phyloP scores from a whole-genome alignment of 2,329 filamentous ascomycete species.

The Hirsutella thompsonii region DNA sequence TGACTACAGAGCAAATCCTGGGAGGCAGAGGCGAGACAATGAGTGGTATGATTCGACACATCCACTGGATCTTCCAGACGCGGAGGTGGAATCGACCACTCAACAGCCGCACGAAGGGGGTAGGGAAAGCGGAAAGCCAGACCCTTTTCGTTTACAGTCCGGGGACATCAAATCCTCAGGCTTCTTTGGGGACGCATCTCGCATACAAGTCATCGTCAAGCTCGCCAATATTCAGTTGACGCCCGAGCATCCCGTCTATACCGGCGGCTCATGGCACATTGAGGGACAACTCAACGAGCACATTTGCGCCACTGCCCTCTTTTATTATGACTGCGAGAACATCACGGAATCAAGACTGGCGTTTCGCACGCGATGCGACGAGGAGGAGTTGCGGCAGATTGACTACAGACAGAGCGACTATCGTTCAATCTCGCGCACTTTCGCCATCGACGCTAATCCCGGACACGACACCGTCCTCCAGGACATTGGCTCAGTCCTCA shows the following conservation, averaged over 20 bases:
- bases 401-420: slow-evolving; percentile 19
- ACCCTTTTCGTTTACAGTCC: not conserved
- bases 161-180: slow-evolving; percentile 12
- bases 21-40: slow-evolving; percentile 4
- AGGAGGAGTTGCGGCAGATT: slow-evolving; percentile 14
- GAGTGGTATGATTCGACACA: slow-evolving; percentile 18
- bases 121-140: not conserved
- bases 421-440: slow-evolving; percentile 19
- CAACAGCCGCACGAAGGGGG: not conserved
- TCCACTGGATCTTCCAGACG: slow-evolving; percentile 6
- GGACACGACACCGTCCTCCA: slow-evolving; percentile 11
- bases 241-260: slow-evolving; percentile 41
- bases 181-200: slow-evolving; percentile 15
- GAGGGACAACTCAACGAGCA: slow-evolving; percentile 48
- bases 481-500: slow-evolving; percentile 32
- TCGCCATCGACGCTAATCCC: slow-evolving; percentile 15
- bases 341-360: slow-evolving; percentile 36
- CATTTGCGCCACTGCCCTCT: slow-evolving; percentile 49
- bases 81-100: not conserved
- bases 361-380: slow-evolving; percentile 31
- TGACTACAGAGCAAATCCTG: not conserved
- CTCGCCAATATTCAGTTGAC: slow-evolving; percentile 48
- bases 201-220: slow-evolving; percentile 51
- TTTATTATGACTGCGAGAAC: slow-evolving; percentile 49
- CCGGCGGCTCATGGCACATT: slow-evolving; percentile 40